Conservation (phyloP, 2,329 filamentous ascomycete genomes). For the Neocucurbitaria cava region DNA sequence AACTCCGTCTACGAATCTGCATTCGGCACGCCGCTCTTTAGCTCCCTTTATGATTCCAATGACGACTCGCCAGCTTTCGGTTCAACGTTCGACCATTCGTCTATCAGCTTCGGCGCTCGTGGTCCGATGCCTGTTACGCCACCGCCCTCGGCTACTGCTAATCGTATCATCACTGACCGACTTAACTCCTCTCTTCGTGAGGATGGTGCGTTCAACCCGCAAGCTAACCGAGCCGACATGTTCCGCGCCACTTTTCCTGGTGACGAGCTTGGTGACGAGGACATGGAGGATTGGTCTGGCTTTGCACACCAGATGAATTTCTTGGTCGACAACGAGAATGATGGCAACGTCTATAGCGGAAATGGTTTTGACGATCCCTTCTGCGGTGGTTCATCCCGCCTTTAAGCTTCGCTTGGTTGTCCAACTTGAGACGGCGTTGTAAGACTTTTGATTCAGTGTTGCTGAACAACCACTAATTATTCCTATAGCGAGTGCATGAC, state of each 20-base stretch:
- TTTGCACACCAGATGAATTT: neutral
- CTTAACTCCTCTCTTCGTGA: neutral
- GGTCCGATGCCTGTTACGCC: neutral
- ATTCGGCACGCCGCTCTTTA: neutral
- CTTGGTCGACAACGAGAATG: neutral
- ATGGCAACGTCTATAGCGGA: neutral
- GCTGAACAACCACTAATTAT: neutral
- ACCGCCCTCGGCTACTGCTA: neutral
- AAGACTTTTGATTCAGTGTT: neutral
- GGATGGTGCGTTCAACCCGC: neutral
- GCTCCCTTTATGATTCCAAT: too few species aligned
- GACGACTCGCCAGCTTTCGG: neutral
- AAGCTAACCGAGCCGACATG: neutral
- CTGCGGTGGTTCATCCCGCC: neutral
- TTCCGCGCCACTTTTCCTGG: neutral
- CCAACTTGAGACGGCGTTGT: neutral
- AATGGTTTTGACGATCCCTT: neutral
- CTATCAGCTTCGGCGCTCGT: neutral
- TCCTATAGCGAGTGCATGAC: neutral
- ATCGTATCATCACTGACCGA: neutral
- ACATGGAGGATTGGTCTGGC: neutral
- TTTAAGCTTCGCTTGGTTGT: neutral
- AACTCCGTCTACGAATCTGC: neutral
- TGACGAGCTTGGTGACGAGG: neutral
- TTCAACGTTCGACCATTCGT: too few species aligned